These are phyloP conservation scores for Gracilaria vermiculophylla DNA, from an alignment of 23 red algal genomes.

Conservation along the genomic window DNA sequence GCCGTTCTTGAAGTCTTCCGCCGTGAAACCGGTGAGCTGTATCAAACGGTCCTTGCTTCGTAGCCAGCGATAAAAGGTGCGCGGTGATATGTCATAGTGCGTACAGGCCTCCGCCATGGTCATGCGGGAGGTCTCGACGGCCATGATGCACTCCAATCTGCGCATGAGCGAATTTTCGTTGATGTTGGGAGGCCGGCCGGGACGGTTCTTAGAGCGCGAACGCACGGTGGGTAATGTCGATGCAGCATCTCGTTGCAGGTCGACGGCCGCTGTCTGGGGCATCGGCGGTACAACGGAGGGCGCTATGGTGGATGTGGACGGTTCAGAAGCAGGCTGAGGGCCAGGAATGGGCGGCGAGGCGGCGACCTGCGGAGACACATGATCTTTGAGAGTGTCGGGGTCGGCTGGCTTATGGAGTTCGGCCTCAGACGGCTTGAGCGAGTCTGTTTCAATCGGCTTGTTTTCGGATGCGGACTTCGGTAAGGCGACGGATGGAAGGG, in stretches of 20 bases:
- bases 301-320: background rate
- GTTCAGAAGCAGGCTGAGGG: background rate
- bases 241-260: background rate
- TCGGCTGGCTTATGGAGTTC: background rate
- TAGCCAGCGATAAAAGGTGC: constrained; percentile 69
- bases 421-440: background rate
- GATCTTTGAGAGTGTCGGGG: background rate
- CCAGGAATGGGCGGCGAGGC: background rate
- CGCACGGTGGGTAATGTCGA: background rate
- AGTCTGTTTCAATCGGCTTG: background rate
- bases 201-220: background rate
- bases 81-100: constrained; percentile 55
- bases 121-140: constrained; percentile 41
- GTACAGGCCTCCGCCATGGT: constrained; percentile 28
- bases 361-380: background rate
- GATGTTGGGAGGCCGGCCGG: constrained; percentile 58
- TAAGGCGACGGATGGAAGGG: background rate
- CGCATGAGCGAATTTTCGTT: constrained; percentile 69
- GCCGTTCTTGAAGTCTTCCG: constrained; percentile 39
- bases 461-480: background rate
- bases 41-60: constrained; percentile 43
- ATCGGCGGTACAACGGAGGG: background rate
- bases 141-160: constrained; percentile 60
- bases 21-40: constrained; percentile 47
- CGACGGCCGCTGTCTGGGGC: background rate